phyloP scores from a whole-genome alignment of 768 basidiomycete species.

The Agrocybe pediades region DNA sequence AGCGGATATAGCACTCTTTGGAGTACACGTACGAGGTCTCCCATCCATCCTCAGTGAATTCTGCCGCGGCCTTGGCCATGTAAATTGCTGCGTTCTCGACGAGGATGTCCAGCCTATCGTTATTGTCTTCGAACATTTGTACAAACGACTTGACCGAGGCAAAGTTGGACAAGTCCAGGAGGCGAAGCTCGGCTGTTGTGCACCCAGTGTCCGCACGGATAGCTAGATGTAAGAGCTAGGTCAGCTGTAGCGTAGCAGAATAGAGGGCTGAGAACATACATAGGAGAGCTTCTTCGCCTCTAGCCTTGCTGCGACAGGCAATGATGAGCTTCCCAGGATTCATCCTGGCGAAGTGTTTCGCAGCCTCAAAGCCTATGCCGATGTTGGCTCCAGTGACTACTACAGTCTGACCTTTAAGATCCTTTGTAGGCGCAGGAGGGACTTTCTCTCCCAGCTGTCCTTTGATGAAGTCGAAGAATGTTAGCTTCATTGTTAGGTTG shows the following conservation, averaged over 20 bases:
- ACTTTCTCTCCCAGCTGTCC: conserved; percentile 3
- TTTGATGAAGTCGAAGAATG: conserved; percentile 11
- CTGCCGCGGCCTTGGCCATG: not conserved
- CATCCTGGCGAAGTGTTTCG: conserved; percentile 47
- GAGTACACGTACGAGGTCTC: conserved; percentile 32
- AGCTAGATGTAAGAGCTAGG: too few species aligned
- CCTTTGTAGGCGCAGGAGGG: conserved; percentile 31
- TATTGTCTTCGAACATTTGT: conserved; percentile 31
- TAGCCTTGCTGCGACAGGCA: conserved; percentile 34
- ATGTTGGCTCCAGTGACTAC: conserved; percentile 53
- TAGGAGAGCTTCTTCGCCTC: conserved; percentile 34
- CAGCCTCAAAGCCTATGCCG: conserved; percentile 49
- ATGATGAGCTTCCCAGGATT: conserved; percentile 39
- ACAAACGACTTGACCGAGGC: conserved; percentile 41
- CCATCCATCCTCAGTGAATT: conserved; percentile 37
- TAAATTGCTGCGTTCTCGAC: conserved; percentile 19
- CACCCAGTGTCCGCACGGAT: conserved; percentile 30
- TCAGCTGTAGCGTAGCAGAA: too few species aligned
- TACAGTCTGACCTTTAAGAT: conserved; percentile 46
- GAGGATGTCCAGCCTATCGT: conserved; percentile 37
- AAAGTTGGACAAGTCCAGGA: conserved; percentile 43
- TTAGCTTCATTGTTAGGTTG: conserved; percentile 12
- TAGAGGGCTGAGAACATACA: conserved; percentile 23
- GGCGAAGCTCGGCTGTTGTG: conserved; percentile 35
- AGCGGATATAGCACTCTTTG: not conserved